Base-by-base conservation (phyloP, 805 yeast species). In the Pichia eremophila region DNA sequence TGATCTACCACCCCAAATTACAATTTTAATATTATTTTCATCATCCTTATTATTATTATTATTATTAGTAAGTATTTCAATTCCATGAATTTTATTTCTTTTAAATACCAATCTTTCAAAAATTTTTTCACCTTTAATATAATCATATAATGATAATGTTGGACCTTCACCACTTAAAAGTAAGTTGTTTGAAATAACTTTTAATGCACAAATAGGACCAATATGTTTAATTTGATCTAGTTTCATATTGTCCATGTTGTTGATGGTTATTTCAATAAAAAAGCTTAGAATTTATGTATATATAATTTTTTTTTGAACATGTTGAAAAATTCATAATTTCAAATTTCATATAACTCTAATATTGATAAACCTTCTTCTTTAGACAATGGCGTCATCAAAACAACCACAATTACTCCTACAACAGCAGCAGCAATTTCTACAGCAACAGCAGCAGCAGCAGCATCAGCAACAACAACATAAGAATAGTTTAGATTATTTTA, bases 51-150 rank as follows among this genome's bases (percentile, higher is more conserved):
- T 36, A 17, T 28, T 25, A 1, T 65, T 63, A 6, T 61, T 63
- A 46, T 9, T 36, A 22, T 28, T 22, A 11, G 41, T 40, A 22
- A 54, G 46, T 2, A 78, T 61, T 3, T 72, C 62, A 32, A 91
- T 77, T n/a, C 87, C 85, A 60, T 91, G 97, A 36, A 91, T 80
- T 59, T 88, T 90, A 64, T 87, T 86, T 46, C 79, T 70, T n/a
- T 64, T 61, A 61, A 91, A 85, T 1, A 86, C 62, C 46, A 71
- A 70, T 38, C 67, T 64, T 19, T 66, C 59, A 47, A 59, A 62
- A 3, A 78, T 28, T 19, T 76, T 44, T 41, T 43, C 45, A 15
- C 55, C 51, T 0, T 67, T 58, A 15, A 54, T 58, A 58, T 77
- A 69, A 51, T 75, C 68, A 61, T 77, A 83, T 1, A 79, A 64